Base-by-base conservation (phyloP, 2,329 filamentous ascomycete genomes). In the Immersiporthe knoxdaviesiana region DNA sequence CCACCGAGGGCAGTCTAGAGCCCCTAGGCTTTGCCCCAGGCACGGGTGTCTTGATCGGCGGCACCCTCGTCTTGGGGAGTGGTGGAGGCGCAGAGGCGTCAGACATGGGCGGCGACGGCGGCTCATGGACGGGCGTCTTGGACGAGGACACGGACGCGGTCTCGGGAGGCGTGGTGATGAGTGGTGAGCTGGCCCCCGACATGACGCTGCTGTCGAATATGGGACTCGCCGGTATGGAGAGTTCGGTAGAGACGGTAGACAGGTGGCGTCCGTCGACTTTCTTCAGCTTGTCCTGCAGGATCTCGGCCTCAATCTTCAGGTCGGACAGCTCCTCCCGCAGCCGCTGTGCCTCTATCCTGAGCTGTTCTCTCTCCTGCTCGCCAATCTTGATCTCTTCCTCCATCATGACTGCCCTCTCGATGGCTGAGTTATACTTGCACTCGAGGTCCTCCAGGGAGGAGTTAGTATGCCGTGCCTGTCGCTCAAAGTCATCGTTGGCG, bases 401-500 rank as follows among this genome's bases (percentile, higher is more conserved):
- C 81, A 97, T 88, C 86, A 99, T 89, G 35, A 99, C 96, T 12
- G 87, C 90, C 66, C 95, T 87, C 82, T 99, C 96, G 74, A 99
- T 97, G 5, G 94, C 89, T 68, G 97, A 88, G 78, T 97, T 98
- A 81, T 96, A 97, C 81, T 98, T 99, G 72, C 92, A 95, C 81
- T 99, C 96, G 79, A 99, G 85, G 77, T 99, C 96, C 81, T 99
- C 96, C 72, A 98, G 88, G 64, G 95, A 97, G 59, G 94, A 97
- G 47, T 93, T 94, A 37, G 95, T 97, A 80, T 97, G 96, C 75
- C 96, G 90, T 74, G 96, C 95, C 82, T 98, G 95, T 73, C 94
- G 90, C 83, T 99, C 96, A 78, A 95, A 97, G 80, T 99, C 96
- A 84, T 99, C 96, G 82, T 98, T 99, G 78, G 92, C 93, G 67